These are phyloP conservation scores for Aureobasidium zeae DNA, from an alignment of 2,329 filamentous ascomycete genomes.

Conservation along the genomic window DNA sequence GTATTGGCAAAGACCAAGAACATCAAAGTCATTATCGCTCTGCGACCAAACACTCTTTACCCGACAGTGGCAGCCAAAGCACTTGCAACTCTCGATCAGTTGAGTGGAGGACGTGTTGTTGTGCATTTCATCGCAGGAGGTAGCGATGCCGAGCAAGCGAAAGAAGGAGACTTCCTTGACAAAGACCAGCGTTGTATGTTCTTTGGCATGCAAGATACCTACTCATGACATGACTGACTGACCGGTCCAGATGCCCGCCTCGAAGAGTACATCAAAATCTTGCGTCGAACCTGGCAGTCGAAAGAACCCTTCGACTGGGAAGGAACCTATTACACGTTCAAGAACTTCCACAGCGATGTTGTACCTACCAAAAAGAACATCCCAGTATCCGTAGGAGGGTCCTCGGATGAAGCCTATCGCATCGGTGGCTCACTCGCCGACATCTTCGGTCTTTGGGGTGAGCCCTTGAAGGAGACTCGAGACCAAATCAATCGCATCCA, in stretches of 20 bases:
- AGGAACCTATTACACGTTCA: constrained; percentile 51
- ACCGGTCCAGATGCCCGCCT: constrained; percentile 39
- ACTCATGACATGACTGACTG: not conserved
- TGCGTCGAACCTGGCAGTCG: constrained; percentile 50
- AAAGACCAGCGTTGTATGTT: constrained; percentile 45
- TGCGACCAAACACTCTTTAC: constrained; percentile 53
- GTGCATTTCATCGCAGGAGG: constrained; percentile 57
- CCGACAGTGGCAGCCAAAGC: constrained; percentile 55
- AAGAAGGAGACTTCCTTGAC: constrained; percentile 50
- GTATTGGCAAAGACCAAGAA: constrained; percentile 50
- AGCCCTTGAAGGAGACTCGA: constrained; percentile 54
- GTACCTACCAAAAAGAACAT: constrained; percentile 46
- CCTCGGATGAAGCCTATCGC: constrained; percentile 50
- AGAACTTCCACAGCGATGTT: constrained; percentile 47
- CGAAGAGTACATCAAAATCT: constrained; percentile 54
- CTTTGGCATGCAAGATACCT: not conserved
- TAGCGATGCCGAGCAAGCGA: constrained; percentile 50
- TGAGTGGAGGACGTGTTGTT: constrained; percentile 48
- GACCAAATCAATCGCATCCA: constrained; percentile 54
- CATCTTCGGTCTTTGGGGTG: constrained; percentile 56
- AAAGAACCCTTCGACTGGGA: constrained; percentile 53
- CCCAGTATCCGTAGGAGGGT: constrained; percentile 51
- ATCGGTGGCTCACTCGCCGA: constrained; percentile 50
- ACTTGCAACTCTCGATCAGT: constrained; percentile 52
- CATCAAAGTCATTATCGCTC: constrained; percentile 52